A percentile compares a stretch with the other conserved stretches of the same genome.
phyloP scores from a whole-genome alignment of 1,139 yeast genomes.

The Tardiomyces depauwii region DNA sequence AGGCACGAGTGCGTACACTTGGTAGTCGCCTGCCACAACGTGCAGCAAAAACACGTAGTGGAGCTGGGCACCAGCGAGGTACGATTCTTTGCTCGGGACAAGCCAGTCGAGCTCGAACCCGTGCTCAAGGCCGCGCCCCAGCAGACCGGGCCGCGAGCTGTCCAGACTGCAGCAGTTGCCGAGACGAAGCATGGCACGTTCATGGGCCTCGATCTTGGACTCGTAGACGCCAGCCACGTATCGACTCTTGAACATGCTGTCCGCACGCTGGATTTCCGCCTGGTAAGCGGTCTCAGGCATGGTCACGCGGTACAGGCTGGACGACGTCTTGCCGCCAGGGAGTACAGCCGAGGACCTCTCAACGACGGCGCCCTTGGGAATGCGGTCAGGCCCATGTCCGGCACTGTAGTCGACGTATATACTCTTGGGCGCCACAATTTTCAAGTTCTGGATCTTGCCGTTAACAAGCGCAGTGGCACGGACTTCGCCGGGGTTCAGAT shows the following conservation, averaged over 20 bases:
- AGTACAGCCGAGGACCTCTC: slow-evolving; percentile 49
- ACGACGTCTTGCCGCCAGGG: slow-evolving; percentile 53
- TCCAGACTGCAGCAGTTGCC: slow-evolving; percentile 67
- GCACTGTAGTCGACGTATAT: slow-evolving; percentile 59
- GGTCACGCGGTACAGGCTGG: slow-evolving; percentile 46
- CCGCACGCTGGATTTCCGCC: slow-evolving; percentile 46
- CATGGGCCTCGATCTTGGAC: slow-evolving; percentile 51
- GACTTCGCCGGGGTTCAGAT: slow-evolving; percentile 58
- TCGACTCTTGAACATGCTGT: slow-evolving; percentile 55
- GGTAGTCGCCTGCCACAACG: slow-evolving; percentile 64
- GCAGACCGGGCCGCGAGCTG: slow-evolving; percentile 57
- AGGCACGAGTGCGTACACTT: slow-evolving; percentile 56
- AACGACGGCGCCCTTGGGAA: slow-evolving; percentile 37
- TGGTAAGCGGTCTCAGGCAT: slow-evolving; percentile 56
- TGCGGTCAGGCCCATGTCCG: slow-evolving; percentile 20
- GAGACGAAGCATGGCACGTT: slow-evolving; percentile 66
- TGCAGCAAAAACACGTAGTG: slow-evolving; percentile 63
- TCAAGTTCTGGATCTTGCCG: slow-evolving; percentile 62
- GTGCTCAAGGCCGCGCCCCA: slow-evolving; percentile 77
- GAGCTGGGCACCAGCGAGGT: slow-evolving; percentile 41
- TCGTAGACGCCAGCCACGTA: slow-evolving; percentile 68
- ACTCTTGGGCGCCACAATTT: slow-evolving; percentile 63
- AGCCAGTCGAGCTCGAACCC: slow-evolving; percentile 65
- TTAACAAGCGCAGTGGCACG: slow-evolving; percentile 62
- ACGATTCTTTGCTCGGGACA: slow-evolving; percentile 12